Conservation (phyloP, 225 moss, liverwort and hornwort species). For the Anthoceros angustus region DNA sequence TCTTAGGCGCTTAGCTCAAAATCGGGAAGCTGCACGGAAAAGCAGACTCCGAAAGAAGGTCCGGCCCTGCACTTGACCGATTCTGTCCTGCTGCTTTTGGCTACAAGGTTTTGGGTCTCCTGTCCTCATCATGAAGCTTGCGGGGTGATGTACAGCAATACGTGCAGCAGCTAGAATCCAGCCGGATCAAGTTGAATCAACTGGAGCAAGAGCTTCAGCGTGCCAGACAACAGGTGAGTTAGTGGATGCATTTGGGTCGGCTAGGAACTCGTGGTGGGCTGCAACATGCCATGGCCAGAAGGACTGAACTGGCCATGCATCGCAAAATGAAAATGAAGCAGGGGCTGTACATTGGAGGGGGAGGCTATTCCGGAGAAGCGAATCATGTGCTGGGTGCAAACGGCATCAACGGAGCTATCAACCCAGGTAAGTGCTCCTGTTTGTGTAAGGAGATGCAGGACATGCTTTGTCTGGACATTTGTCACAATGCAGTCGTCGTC, state of each 20-base stretch:
- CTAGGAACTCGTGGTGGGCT: neutral
- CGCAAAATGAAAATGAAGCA: conserved; percentile 27
- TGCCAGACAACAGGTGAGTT: conserved; percentile 87
- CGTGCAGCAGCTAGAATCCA: conserved; percentile 94
- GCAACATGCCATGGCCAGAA: neutral
- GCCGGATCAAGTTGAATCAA: conserved; percentile 88
- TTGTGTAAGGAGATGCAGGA: neutral
- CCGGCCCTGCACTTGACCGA: conserved; percentile 2
- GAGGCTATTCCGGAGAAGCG: conserved; percentile 55
- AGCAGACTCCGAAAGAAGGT: conserved; percentile 98
- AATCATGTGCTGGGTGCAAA: conserved; percentile 55
- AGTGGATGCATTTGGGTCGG: neutral
- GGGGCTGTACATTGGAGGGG: conserved; percentile 66
- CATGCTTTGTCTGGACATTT: neutral
- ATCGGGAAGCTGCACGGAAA: conserved; percentile 98
- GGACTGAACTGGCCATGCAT: conserved; percentile 6
- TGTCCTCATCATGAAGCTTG: neutral
- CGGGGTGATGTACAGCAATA: conserved; percentile 40
- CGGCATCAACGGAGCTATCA: conserved; percentile 47
- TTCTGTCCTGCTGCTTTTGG: neutral
- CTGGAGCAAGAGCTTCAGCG: conserved; percentile 97
- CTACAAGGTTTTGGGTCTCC: neutral
- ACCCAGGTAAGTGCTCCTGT: conserved; percentile 40
- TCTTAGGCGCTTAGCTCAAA: conserved; percentile 83
- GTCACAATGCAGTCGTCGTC: neutral